Evolutionary conservation across 352 stramenopile species (phyloP), one percentile per base, ranked within the genome.

Genomic region (Phytophthora foliorum): DNA sequence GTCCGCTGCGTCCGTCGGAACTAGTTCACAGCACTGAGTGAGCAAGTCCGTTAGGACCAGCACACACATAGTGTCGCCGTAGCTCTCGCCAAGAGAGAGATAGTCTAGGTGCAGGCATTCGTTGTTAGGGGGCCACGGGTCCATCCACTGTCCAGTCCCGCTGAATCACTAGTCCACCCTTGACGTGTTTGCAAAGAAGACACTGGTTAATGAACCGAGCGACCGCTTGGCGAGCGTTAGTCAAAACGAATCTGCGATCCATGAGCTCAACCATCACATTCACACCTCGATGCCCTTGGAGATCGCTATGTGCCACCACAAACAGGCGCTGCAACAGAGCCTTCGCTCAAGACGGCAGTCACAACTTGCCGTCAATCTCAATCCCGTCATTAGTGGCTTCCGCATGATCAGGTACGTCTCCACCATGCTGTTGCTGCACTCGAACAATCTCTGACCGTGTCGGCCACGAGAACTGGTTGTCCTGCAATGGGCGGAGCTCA

Each of bases 171-270:
- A 3, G 13, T 57, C 48, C 49, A 24, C 55, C 48, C 19, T 72
- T 67, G 0, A 66, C 56, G 16, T 66, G 63, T 22, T 72, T 72
- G n/a, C 56, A 72, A 1, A 67, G 29, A 21, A 67, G 27, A 22
- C 63, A 58, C n/a, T 29, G 9, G 0, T 25, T 41, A 4, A 52
- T 4, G 17, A 14, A 54, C 19, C 19, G 39, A 24, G 16, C n/a
- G 39, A 46, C 7, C 3, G 17, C 19, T 24, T 22, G 39, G 7
- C 8, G 6, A 11, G 17, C 39, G 17, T 46, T 46, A 2, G 3
- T 1, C 16, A 46, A 11, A 46, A 24, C 39, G 8, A 46, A 46
- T 7, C 36, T 17, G 42, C 42, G 29, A 27, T 46, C 2, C 29
- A 25, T 11, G 25, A 14, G 29, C 22, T 21, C n/a, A 17, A 25